phyloP scores from a whole-genome alignment of 371 early-diverging fungal genomes.

The Saksenaea oblongispora region DNA sequence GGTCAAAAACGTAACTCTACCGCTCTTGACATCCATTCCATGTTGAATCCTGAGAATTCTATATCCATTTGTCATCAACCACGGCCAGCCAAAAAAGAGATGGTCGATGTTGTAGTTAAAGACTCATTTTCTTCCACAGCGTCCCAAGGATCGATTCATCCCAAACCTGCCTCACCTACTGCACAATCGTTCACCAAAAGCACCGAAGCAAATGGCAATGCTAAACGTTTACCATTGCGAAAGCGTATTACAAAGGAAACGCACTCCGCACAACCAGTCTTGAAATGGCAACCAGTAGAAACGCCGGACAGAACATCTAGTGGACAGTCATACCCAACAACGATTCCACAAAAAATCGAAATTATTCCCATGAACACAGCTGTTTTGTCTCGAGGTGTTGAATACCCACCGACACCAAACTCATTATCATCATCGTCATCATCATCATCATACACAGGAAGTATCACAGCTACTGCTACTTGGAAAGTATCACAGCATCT shows the following conservation, averaged over 20 bases:
- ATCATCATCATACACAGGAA: background rate
- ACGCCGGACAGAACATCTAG: constrained; percentile 29
- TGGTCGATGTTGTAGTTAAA: background rate
- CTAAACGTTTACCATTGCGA: constrained; percentile 29
- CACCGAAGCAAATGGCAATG: constrained; percentile 8
- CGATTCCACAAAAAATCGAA: constrained; percentile 1
- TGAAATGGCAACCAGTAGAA: constrained; percentile 38
- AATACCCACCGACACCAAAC: constrained; percentile 1
- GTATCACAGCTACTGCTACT: background rate
- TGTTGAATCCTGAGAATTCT: constrained; percentile 6
- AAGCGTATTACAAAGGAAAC: constrained; percentile 23
- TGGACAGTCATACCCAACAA: constrained; percentile 3
- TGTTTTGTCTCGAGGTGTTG: background rate
- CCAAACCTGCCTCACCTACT: background rate
- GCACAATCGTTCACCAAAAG: background rate
- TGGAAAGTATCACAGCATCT: background rate
- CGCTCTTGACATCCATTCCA: constrained; percentile 7
- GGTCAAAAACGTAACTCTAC: constrained; percentile 8
- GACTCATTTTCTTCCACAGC: background rate
- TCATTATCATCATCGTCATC: constrained; percentile 1
- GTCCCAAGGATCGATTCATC: background rate
- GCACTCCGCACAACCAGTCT: constrained; percentile 16
- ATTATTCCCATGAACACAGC: constrained; percentile 2
- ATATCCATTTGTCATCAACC: background rate
- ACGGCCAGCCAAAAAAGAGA: background rate